Percentiles rank a stretch among this genome's conserved stretches.
Conservation (phyloP, 2,329 filamentous ascomycete genomes). For the Pyrenochaeta sp. region DNA sequence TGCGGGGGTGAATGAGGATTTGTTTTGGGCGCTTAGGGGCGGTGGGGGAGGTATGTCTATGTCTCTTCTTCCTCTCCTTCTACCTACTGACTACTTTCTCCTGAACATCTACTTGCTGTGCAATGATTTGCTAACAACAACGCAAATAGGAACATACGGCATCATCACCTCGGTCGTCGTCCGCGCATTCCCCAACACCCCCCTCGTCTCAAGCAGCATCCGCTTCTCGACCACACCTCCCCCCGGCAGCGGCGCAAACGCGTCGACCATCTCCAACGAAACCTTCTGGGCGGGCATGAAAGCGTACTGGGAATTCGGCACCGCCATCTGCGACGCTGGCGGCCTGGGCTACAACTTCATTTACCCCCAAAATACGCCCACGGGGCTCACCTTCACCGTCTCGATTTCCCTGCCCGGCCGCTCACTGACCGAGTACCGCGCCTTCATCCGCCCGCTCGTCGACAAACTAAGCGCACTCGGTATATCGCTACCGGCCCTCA, state of each 20-base stretch:
- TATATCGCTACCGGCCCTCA: slow-evolving; percentile 20
- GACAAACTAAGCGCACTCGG: slow-evolving; percentile 23
- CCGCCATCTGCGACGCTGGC: slow-evolving; percentile 26
- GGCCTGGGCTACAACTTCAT: slow-evolving; percentile 40
- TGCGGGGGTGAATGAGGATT: slow-evolving; percentile 21
- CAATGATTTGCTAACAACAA: too few species aligned
- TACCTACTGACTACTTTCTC: neutral
- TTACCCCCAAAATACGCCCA: slow-evolving; percentile 11
- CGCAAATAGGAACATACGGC: slow-evolving; percentile 37
- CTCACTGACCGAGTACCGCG: slow-evolving; percentile 14
- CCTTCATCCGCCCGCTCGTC: slow-evolving; percentile 27
- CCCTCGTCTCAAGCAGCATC: slow-evolving; percentile 20
- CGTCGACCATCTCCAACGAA: slow-evolving; percentile 18
- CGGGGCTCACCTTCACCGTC: slow-evolving; percentile 29
- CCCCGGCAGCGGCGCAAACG: slow-evolving; percentile 9
- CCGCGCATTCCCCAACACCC: slow-evolving; percentile 44
- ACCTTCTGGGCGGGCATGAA: slow-evolving; percentile 37
- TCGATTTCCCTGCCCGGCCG: slow-evolving; percentile 25
- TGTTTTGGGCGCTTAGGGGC: slow-evolving; percentile 38
- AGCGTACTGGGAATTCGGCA: slow-evolving; percentile 24
- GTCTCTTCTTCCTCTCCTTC: neutral
- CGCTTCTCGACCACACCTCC: slow-evolving; percentile 26
- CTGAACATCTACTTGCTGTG: neutral
- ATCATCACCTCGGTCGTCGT: slow-evolving; percentile 34
- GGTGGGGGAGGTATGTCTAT: slow-evolving; percentile 33